These are phyloP conservation scores for Termitomyces heimii DNA, from an alignment of 768 basidiomycete species.

Conservation along the genomic window DNA sequence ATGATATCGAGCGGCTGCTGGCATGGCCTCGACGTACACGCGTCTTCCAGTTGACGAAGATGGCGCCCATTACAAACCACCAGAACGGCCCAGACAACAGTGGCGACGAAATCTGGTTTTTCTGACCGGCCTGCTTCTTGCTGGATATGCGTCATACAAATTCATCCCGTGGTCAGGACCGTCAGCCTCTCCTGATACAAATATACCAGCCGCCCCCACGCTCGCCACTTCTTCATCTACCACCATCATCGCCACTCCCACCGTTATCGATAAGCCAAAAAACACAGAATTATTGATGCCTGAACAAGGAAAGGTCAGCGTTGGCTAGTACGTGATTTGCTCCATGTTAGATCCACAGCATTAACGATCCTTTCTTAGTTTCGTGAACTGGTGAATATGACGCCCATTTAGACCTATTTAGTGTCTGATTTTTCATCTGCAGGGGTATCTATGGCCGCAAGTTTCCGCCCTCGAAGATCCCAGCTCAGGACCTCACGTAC, in stretches of 20 bases:
- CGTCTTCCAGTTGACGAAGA: conserved; percentile 19
- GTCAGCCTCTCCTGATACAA: conserved; percentile 5
- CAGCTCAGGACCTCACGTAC: conserved; percentile 80
- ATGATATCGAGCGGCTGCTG: not conserved
- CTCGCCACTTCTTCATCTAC: conserved; percentile 2
- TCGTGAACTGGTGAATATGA: conserved; percentile 63
- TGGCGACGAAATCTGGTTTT: conserved; percentile 27
- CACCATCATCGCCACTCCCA: conserved; percentile 2
- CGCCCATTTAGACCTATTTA: not conserved
- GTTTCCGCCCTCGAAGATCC: conserved; percentile 83
- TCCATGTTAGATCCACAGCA: conserved; percentile 3
- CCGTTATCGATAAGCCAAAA: conserved; percentile 4
- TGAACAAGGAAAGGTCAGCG: conserved; percentile 63
- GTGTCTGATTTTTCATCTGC: not conserved
- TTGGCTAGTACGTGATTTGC: conserved; percentile 64
- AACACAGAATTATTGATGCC: conserved; percentile 16
- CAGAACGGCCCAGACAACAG: conserved; percentile 16
- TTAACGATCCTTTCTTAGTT: conserved; percentile 32
- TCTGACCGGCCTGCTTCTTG: conserved; percentile 25
- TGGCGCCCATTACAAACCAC: conserved; percentile 13
- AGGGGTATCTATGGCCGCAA: conserved; percentile 97
- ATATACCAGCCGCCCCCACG: not conserved
- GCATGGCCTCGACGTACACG: conserved; percentile 15
- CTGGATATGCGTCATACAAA: conserved; percentile 36
- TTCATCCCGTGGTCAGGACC: conserved; percentile 32